phyloP scores from a whole-genome alignment of 345 rosid genomes.

The Brassica cretica region DNA sequence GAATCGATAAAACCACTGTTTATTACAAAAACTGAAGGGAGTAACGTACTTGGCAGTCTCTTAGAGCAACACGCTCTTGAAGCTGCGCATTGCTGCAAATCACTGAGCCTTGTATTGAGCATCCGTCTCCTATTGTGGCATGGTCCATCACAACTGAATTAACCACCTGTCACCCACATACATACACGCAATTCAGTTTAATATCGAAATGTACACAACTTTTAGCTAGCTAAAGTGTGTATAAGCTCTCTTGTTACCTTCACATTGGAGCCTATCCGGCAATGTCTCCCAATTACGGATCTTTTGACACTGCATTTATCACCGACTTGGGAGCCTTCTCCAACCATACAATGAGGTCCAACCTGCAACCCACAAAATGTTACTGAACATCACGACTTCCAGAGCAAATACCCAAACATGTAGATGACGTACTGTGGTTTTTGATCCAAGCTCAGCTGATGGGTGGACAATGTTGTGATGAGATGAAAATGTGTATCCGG shows the following conservation, averaged over 20 bases:
- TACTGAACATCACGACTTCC: not conserved
- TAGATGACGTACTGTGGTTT: slow-evolving; percentile 67
- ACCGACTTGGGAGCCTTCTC: slow-evolving; percentile 94
- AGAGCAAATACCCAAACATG: not conserved
- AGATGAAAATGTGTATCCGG: slow-evolving; percentile 77
- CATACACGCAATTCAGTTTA: slow-evolving; percentile 2
- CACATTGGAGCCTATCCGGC: slow-evolving; percentile 94
- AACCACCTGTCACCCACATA: slow-evolving; percentile 57
- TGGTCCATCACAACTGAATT: slow-evolving; percentile 93
- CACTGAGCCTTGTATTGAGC: slow-evolving; percentile 90
- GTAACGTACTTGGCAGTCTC: slow-evolving; percentile 82
- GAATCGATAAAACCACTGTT: not conserved
- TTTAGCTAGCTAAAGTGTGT: not conserved
- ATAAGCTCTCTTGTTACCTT: slow-evolving; percentile 57
- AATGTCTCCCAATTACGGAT: slow-evolving; percentile 93
- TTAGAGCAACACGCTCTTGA: slow-evolving; percentile 79
- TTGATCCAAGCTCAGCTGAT: slow-evolving; percentile 80
- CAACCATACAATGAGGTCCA: slow-evolving; percentile 90
- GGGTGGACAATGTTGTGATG: slow-evolving; percentile 82
- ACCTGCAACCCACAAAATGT: slow-evolving; percentile 50
- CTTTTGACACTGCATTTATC: slow-evolving; percentile 96
- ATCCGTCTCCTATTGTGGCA: slow-evolving; percentile 85
- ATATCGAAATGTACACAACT: not conserved
- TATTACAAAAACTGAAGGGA: not conserved
- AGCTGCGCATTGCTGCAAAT: slow-evolving; percentile 90